A percentile compares a stretch with the other conserved stretches of the same genome.
These are phyloP conservation scores for Cryphonectria nitschkei DNA, from an alignment of 2,329 filamentous ascomycete genomes.

Conservation along the genomic window DNA sequence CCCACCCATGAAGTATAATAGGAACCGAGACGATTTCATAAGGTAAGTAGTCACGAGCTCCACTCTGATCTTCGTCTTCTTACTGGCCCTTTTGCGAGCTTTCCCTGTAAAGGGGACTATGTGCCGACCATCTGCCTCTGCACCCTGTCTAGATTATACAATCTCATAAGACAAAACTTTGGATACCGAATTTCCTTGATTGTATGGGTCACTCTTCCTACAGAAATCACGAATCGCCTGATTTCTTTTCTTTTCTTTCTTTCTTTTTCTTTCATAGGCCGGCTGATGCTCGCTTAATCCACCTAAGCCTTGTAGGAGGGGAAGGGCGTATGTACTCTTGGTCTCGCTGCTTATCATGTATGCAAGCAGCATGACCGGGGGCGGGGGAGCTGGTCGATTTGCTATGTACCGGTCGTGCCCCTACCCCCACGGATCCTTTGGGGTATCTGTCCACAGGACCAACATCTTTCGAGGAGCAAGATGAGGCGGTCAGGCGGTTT, in stretches of 20 bases:
- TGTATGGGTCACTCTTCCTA: not conserved
- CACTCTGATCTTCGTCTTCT: not conserved
- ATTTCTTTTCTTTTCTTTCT: not conserved
- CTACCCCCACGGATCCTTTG: not conserved
- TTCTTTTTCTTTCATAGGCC: too few species aligned
- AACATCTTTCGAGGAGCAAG: not conserved
- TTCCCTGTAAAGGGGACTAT: not conserved
- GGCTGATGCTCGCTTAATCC: not conserved
- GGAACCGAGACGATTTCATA: not conserved
- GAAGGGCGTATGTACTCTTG: not conserved
- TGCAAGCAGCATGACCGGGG: not conserved
- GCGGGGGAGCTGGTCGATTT: not conserved
- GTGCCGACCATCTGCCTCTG: not conserved
- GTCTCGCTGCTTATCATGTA: not conserved
- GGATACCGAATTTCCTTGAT: not conserved
- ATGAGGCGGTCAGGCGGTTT: not conserved
- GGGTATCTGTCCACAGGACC: not conserved
- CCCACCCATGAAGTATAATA: not conserved
- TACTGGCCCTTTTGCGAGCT: not conserved
- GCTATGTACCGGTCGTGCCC: not conserved
- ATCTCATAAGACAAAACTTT: not conserved
- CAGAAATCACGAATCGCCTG: not conserved
- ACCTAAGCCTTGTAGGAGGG: not conserved
- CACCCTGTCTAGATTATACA: not conserved
- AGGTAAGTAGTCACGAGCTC: not conserved